Evolutionary conservation across 2,329 filamentous ascomycete genomes (phyloP).

Genomic region (Kalmusia sp.): DNA sequence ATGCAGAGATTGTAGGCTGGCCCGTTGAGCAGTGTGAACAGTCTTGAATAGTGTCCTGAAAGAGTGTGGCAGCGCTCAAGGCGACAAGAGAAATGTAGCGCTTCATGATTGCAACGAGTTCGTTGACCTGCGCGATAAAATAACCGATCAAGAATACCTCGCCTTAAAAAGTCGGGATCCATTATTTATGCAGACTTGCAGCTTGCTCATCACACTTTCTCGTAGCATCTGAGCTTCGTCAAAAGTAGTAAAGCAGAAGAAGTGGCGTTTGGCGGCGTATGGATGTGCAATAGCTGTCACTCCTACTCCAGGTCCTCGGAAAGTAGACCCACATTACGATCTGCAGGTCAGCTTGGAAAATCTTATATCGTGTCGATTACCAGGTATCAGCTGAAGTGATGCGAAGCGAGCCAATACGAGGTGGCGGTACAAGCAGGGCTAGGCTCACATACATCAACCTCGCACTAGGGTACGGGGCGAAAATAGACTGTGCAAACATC

Average conservation of each 20-base stretch:
- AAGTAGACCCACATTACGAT: neutral
- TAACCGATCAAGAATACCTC: neutral
- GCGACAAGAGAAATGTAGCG: neutral
- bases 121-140: neutral
- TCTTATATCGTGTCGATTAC: neutral
- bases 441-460: neutral
- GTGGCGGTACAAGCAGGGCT: neutral
- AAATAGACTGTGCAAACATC: neutral
- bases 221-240: neutral
- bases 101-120: conserved; percentile 3
- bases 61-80: conserved; percentile 1
- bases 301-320: neutral
- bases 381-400: neutral
- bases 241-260: neutral
- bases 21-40: conserved; percentile 4
- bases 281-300: neutral
- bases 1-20: conserved; percentile 6
- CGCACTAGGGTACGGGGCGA: neutral
- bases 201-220: neutral
- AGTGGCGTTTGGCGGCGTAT: neutral
- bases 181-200: neutral
- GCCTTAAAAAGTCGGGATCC: neutral
- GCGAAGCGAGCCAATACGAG: neutral
- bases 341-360: neutral
- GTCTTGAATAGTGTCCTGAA: neutral